Evolutionary conservation across 2,329 filamentous ascomycete genomes (phyloP).

Genomic region (Pseudogymnoascus sp.): DNA sequence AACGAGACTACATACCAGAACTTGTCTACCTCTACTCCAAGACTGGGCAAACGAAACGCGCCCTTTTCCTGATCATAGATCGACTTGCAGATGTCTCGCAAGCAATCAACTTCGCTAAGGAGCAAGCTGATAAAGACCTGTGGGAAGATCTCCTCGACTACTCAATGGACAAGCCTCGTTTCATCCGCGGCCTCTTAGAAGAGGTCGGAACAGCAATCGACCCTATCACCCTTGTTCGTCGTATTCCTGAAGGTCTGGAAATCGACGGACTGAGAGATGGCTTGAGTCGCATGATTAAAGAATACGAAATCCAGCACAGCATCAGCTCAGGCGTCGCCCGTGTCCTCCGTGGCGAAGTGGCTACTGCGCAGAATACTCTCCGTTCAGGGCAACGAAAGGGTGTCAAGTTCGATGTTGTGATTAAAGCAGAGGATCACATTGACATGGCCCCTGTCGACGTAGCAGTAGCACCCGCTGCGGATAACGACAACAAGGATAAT

Average conservation of each 20-base stretch:
- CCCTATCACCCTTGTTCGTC: conserved; percentile 79
- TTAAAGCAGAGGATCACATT: conserved; percentile 39
- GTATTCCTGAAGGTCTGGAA: conserved; percentile 88
- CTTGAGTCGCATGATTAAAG: conserved; percentile 82
- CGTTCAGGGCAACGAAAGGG: conserved; percentile 74
- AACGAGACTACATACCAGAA: conserved; percentile 75
- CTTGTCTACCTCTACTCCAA: conserved; percentile 95
- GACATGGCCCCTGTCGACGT: conserved; percentile 40
- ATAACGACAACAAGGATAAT: conserved; percentile 19
- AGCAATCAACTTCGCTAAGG: conserved; percentile 90
- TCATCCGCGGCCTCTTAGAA: conserved; percentile 85
- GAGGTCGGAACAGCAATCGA: conserved; percentile 93
- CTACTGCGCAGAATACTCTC: conserved; percentile 72
- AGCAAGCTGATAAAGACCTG: conserved; percentile 83
- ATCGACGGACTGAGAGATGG: conserved; percentile 87
- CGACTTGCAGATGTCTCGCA: conserved; percentile 85
- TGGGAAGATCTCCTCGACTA: conserved; percentile 95
- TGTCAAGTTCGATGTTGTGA: conserved; percentile 77
- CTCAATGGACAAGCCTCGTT: conserved; percentile 94
- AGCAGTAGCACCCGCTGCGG: conserved; percentile 23
- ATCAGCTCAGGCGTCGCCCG: conserved; percentile 86
- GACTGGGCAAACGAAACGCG: conserved; percentile 87
- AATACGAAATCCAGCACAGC: conserved; percentile 91
- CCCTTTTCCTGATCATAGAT: conserved; percentile 87
- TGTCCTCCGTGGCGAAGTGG: conserved; percentile 82